Conservation (phyloP, 2,329 filamentous ascomycete species). For the Tricladium varicosporioides region DNA sequence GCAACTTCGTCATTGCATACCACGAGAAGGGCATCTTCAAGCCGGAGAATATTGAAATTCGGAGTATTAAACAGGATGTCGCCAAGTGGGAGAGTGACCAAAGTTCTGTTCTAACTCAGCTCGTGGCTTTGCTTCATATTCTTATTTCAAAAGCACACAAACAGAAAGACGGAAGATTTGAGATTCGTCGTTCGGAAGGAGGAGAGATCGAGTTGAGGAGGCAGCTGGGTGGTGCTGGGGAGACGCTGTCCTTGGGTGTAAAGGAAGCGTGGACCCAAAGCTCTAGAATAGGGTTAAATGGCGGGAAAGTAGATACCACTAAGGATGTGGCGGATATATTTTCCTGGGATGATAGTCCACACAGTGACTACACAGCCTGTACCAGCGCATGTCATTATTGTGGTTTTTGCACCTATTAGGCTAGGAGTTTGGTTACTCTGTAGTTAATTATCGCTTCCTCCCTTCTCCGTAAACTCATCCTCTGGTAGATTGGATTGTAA, state of each 20-base stretch:
- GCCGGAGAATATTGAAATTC: neutral
- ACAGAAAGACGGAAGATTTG: neutral
- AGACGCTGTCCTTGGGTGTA: neutral
- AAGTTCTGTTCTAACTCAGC: neutral
- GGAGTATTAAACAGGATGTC: neutral
- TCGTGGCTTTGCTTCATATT: conserved; percentile 1
- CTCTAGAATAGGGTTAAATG: neutral
- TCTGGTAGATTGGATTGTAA: neutral
- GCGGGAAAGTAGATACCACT: neutral
- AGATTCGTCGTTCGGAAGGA: neutral
- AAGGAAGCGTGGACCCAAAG: neutral
- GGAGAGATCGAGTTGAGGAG: conserved; percentile 1
- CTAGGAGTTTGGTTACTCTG: neutral
- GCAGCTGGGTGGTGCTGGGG: conserved; percentile 1
- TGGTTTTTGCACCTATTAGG: neutral
- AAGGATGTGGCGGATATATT: neutral
- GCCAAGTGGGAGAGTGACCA: neutral
- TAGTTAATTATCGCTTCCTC: neutral
- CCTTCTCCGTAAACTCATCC: neutral
- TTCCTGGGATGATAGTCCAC: neutral
- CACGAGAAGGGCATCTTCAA: neutral
- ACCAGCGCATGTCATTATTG: neutral
- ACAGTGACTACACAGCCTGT: neutral
- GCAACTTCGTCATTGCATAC: neutral
- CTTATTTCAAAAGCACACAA: neutral